phyloP scores from a whole-genome alignment of 495 filamentous ascomycete genomes.

The Penicillium cataractarum region DNA sequence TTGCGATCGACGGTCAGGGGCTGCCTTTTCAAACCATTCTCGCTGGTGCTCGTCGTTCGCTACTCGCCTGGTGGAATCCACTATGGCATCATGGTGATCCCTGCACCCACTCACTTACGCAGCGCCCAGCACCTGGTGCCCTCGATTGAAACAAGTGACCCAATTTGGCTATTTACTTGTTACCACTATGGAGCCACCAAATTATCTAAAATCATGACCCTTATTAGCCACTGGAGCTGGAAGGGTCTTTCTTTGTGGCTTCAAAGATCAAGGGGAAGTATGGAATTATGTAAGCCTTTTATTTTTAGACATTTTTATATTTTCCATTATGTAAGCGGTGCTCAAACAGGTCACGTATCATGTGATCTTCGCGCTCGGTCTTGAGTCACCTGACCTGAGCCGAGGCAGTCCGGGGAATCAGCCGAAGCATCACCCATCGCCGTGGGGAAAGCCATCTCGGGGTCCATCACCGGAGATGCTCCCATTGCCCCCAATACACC shows the following conservation, averaged over 20 bases:
- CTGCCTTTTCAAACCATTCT: neutral
- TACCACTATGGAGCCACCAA: neutral
- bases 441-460: constrained; percentile 15
- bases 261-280: neutral
- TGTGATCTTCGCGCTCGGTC: neutral
- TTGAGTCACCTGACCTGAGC: constrained; percentile 10
- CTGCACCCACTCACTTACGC: constrained; percentile 15
- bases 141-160: neutral
- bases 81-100: constrained; percentile 17
- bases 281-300: neutral
- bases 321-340: neutral
- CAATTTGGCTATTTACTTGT: neutral
- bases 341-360: neutral
- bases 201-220: neutral
- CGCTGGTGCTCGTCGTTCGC: neutral
- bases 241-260: neutral
- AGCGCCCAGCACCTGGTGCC: constrained; percentile 2
- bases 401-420: constrained; percentile 22
- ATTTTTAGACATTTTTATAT: no score
- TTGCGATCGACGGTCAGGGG: constrained; percentile 2
- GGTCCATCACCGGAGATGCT: constrained; percentile 1
- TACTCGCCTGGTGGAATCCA: neutral
- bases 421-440: constrained; percentile 6
- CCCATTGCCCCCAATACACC: constrained; percentile 2
- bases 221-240: neutral